Percentiles rank a stretch among this genome's conserved stretches.
Conservation (phyloP, 345 rosid species). For the Carallia pectinifolia region DNA sequence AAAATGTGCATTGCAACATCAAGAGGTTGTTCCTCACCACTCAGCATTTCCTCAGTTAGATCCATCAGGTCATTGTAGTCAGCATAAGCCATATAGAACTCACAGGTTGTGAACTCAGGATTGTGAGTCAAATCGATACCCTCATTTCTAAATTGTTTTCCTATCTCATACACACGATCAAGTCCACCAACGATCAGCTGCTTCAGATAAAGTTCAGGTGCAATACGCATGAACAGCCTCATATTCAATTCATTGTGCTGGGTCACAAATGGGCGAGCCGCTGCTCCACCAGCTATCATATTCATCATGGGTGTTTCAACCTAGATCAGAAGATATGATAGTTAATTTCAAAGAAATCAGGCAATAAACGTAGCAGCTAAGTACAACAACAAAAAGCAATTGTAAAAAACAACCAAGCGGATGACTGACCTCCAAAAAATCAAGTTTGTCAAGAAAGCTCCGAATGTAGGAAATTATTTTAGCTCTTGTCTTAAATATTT, state of each 20-base stretch:
- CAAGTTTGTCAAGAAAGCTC: slow-evolving; percentile 65
- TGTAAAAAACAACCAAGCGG: background rate
- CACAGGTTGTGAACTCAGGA: slow-evolving; percentile 98
- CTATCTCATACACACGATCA: slow-evolving; percentile 91
- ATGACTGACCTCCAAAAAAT: slow-evolving; percentile 69
- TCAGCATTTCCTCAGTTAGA: slow-evolving; percentile 81
- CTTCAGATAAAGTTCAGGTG: slow-evolving; percentile 91
- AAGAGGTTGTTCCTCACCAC: slow-evolving; percentile 46
- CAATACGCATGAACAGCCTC: slow-evolving; percentile 92
- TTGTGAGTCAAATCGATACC: slow-evolving; percentile 98
- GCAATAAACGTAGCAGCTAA: background rate
- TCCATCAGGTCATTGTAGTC: slow-evolving; percentile 93
- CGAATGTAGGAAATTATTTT: slow-evolving; percentile 56
- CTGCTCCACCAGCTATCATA: slow-evolving; percentile 98
- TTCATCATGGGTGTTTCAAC: slow-evolving; percentile 99
- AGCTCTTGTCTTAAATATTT: slow-evolving; percentile 71
- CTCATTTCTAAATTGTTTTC: slow-evolving; percentile 96
- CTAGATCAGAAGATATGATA: slow-evolving; percentile 24
- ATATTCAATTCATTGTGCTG: slow-evolving; percentile 89
- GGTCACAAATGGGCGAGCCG: slow-evolving; percentile 93
- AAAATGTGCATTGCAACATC: background rate
- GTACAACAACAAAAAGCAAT: background rate
- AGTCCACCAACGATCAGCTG: slow-evolving; percentile 92
- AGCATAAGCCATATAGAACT: slow-evolving; percentile 98
- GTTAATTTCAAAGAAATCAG: background rate